Conservation (phyloP, 495 filamentous ascomycete genomes). For the Apodospora peruviana region DNA sequence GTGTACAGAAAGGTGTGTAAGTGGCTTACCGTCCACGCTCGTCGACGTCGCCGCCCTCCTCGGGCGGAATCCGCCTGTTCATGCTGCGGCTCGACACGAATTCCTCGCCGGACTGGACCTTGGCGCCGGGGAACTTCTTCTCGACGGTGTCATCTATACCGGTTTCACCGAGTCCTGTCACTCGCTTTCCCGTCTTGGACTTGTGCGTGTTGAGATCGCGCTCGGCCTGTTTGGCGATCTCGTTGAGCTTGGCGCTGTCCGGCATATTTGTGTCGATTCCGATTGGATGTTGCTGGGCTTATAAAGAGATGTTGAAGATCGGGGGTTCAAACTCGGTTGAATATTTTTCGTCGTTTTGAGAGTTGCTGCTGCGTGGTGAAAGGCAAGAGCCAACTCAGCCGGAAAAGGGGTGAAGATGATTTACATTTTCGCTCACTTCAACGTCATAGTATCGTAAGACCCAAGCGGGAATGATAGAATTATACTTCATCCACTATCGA, state of each 20-base stretch:
- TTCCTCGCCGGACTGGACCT: slow-evolving; percentile 26
- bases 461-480: no score
- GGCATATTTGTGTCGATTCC: neutral
- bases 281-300: neutral
- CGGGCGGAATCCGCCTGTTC: slow-evolving; percentile 30
- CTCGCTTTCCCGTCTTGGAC: slow-evolving; percentile 32
- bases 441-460: no score
- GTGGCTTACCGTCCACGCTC: slow-evolving; percentile 27
- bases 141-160: slow-evolving; percentile 26
- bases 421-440: no score
- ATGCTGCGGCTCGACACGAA: slow-evolving; percentile 28
- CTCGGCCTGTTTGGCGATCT: slow-evolving; percentile 42
- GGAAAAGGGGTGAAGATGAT: no score
- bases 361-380: neutral
- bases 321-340: no score
- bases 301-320: neutral
- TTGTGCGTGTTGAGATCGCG: slow-evolving; percentile 41
- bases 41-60: slow-evolving; percentile 35
- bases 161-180: slow-evolving; percentile 19
- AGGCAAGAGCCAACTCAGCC: no score
- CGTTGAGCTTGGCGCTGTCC: slow-evolving; percentile 8
- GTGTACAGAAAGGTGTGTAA: neutral
- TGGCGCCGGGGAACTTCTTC: slow-evolving; percentile 28
- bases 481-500: no score
- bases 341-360: no score